phyloP scores from a whole-genome alignment of 1,284 basidiomycete species.

The Flammula alnicola region DNA sequence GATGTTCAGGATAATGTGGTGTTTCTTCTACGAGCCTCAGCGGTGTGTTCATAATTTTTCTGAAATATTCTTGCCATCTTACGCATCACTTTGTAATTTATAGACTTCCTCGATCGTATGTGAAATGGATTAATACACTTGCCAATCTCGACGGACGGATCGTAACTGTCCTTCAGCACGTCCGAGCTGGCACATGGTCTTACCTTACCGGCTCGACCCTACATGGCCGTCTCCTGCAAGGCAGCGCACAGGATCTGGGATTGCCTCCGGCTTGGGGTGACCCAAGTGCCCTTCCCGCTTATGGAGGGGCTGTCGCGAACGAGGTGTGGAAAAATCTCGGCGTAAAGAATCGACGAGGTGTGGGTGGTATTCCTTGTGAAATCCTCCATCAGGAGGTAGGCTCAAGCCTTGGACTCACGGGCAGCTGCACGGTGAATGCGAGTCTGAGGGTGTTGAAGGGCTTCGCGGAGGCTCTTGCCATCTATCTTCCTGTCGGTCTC shows the following conservation, averaged over 20 bases:
- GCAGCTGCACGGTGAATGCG: constrained; percentile 65
- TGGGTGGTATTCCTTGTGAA: constrained; percentile 77
- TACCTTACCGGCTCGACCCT: constrained; percentile 50
- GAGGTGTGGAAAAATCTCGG: constrained; percentile 58
- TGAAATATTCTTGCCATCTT: not conserved
- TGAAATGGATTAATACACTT: constrained; percentile 75
- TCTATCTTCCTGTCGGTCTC: constrained; percentile 72
- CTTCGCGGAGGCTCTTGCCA: constrained; percentile 62
- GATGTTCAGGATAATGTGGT: constrained; percentile 77
- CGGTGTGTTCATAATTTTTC: constrained; percentile 45
- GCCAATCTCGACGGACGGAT: constrained; percentile 70
- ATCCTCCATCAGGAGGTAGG: constrained; percentile 65
- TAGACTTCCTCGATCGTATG: constrained; percentile 73
- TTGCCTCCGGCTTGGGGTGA: constrained; percentile 67
- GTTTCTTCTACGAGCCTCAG: constrained; percentile 75
- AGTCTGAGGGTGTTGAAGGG: constrained; percentile 54
- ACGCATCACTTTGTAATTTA: not conserved
- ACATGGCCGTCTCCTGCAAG: constrained; percentile 45
- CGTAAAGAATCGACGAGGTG: constrained; percentile 49
- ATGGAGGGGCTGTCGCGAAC: constrained; percentile 56
- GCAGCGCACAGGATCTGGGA: constrained; percentile 58
- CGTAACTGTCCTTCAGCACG: constrained; percentile 52
- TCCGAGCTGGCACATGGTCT: constrained; percentile 60
- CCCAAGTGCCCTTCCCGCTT: constrained; percentile 57
- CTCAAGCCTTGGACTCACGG: constrained; percentile 46